Evolutionary conservation across 179 eudicot species (phyloP).

Genomic region (Silene vulgaris): DNA sequence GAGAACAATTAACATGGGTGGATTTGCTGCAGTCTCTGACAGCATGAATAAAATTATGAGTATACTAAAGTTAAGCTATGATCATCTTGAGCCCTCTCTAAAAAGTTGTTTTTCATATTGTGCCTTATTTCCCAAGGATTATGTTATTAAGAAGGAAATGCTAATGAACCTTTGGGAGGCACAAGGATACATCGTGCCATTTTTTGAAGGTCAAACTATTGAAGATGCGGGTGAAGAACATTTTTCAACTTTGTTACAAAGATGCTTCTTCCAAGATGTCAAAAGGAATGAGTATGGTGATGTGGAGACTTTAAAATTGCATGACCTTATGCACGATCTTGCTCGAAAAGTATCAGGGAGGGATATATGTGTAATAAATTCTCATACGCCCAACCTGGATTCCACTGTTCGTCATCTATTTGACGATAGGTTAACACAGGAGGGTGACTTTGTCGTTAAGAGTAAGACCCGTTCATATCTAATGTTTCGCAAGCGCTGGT

Average conservation of each 20-base stretch:
- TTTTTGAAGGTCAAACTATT: constrained; percentile 14
- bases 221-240: constrained; percentile 24
- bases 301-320: constrained; percentile 28
- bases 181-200: constrained; percentile 24
- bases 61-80: not conserved
- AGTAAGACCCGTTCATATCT: constrained; percentile 17
- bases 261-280: constrained; percentile 36
- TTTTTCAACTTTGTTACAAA: constrained; percentile 1
- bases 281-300: constrained; percentile 16
- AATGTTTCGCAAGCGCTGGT: too few species aligned
- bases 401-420: constrained; percentile 6
- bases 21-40: not conserved
- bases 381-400: not conserved
- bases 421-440: too few species aligned
- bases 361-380: not conserved
- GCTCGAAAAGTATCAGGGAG: constrained; percentile 25
- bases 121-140: constrained; percentile 37
- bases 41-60: not conserved
- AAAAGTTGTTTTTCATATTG: constrained; percentile 37
- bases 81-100: constrained; percentile 26
- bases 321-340: constrained; percentile 44
- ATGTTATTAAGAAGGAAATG: constrained; percentile 20
- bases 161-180: constrained; percentile 10
- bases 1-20: not conserved
- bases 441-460: too few species aligned